A percentile compares a stretch with the other conserved stretches of the same genome.
Conservation (phyloP, 139 green algal species). For the Picochlorum sp. region DNA sequence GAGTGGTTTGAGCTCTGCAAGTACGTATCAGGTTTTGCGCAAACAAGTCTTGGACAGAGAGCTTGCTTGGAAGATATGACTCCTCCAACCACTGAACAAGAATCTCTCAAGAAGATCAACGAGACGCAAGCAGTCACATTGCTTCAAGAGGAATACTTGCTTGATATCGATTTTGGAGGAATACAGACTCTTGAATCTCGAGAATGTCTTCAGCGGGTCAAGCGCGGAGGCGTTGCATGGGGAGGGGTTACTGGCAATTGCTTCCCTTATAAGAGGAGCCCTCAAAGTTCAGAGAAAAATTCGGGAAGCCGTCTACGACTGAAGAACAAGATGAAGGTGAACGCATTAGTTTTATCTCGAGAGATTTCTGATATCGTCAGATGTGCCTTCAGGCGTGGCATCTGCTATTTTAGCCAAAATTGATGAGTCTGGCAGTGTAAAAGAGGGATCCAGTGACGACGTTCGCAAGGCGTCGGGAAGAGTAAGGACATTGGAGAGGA, state of each 20-base stretch:
- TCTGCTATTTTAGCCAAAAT: conserved; percentile 21
- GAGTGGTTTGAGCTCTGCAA: conserved; percentile 37
- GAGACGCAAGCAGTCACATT: conserved; percentile 51
- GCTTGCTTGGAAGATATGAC: conserved; percentile 1
- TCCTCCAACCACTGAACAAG: not conserved
- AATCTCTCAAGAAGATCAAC: conserved; percentile 21
- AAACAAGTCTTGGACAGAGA: conserved; percentile 51
- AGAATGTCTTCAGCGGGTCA: conserved; percentile 40
- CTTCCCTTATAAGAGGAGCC: conserved; percentile 28
- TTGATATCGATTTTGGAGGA: conserved; percentile 66
- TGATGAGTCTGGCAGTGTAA: conserved; percentile 34
- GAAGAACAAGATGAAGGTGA: conserved; percentile 1
- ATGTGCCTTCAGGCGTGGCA: conserved; percentile 6
- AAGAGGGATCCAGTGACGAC: conserved; percentile 52
- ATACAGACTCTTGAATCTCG: conserved; percentile 43
- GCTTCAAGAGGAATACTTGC: conserved; percentile 46
- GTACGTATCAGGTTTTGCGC: conserved; percentile 54
- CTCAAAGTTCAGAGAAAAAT: conserved; percentile 24
- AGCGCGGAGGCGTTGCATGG: conserved; percentile 49
- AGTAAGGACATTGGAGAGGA: conserved; percentile 33
- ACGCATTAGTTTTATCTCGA: not conserved
- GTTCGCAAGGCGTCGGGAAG: conserved; percentile 34
- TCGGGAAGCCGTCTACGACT: conserved; percentile 8
- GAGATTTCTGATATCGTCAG: not conserved
- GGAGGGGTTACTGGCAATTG: conserved; percentile 29